Percentiles rank a stretch among this genome's conserved stretches.
Conservation (phyloP, 257 asterid genomes). For the Nicotiana sylvestris region DNA sequence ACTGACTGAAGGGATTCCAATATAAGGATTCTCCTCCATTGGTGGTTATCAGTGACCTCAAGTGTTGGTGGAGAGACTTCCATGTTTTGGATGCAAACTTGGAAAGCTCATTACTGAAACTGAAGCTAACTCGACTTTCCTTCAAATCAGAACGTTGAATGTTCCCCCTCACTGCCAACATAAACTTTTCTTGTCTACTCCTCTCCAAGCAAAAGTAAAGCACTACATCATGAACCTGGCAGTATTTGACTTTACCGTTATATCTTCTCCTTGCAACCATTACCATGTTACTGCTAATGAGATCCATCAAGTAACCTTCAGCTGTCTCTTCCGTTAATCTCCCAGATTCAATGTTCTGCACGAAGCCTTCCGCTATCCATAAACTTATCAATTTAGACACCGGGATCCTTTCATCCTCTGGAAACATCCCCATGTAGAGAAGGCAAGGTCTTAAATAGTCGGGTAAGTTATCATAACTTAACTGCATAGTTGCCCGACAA, state of each 20-base stretch:
- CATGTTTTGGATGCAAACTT: neutral
- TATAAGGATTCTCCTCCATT: rapidly evolving
- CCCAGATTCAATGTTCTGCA: neutral
- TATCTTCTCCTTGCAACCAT: neutral
- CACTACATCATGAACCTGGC: constrained; percentile 5
- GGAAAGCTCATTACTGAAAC: too few species aligned
- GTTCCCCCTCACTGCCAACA: neutral
- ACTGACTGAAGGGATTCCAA: too few species aligned
- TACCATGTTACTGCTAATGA: neutral
- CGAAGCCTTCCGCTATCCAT: neutral
- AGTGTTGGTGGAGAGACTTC: neutral
- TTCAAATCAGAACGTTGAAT: too few species aligned
- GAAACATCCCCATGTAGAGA: constrained; percentile 13
- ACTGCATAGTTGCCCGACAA: neutral
- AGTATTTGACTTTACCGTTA: neutral
- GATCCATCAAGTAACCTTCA: constrained; percentile 6
- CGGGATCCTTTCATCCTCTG: neutral
- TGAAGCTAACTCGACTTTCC: too few species aligned
- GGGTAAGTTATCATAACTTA: neutral
- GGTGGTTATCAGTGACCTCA: too few species aligned
- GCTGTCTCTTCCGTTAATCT: neutral
- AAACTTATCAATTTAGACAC: neutral
- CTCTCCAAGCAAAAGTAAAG: constrained; percentile 3
- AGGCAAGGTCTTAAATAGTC: neutral
- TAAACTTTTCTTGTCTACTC: neutral